Percentiles rank a stretch among this genome's conserved stretches.
phyloP scores from a whole-genome alignment of 306 rosid genomes.

The Prunus fruticosa region DNA sequence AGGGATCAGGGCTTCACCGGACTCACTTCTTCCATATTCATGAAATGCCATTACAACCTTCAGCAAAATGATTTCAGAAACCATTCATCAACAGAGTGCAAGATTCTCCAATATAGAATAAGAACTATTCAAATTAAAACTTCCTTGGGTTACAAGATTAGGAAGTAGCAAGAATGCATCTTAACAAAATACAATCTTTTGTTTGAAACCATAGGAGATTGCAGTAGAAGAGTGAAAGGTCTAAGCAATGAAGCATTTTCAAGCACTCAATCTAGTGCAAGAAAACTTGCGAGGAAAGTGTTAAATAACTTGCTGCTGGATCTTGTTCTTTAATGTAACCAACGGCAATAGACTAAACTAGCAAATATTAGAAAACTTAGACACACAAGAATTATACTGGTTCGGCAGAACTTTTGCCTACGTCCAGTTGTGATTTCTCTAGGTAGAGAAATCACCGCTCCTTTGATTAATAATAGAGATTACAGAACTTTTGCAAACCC shows the following conservation, averaged over 20 bases:
- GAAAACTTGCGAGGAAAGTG: background rate
- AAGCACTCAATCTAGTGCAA: conserved; percentile 10
- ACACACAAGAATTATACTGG: too few relatives aligned
- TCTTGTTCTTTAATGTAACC: too few relatives aligned
- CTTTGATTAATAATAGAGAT: too few relatives aligned
- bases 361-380: too few relatives aligned
- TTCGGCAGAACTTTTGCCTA: too few relatives aligned
- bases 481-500: too few relatives aligned
- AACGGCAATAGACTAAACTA: too few relatives aligned
- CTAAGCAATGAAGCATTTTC: background rate
- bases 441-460: too few relatives aligned
- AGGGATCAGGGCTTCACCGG: conserved; percentile 59
- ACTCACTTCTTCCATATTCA: conserved; percentile 68
- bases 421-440: too few relatives aligned
- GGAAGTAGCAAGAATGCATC: conserved; percentile 8
- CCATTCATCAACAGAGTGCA: conserved; percentile 23
- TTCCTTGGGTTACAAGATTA: background rate
- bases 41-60: conserved; percentile 98
- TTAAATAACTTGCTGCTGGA: too few relatives aligned
- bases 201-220: background rate
- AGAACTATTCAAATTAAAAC: background rate
- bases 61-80: conserved; percentile 35
- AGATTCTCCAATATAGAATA: conserved; percentile 15
- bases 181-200: conserved; percentile 10
- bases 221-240: conserved; percentile 1